Evolutionary conservation across 345 rosid species (phyloP), one percentile per base, ranked within the genome.

Genomic region (Eucalyptus urophylla): DNA sequence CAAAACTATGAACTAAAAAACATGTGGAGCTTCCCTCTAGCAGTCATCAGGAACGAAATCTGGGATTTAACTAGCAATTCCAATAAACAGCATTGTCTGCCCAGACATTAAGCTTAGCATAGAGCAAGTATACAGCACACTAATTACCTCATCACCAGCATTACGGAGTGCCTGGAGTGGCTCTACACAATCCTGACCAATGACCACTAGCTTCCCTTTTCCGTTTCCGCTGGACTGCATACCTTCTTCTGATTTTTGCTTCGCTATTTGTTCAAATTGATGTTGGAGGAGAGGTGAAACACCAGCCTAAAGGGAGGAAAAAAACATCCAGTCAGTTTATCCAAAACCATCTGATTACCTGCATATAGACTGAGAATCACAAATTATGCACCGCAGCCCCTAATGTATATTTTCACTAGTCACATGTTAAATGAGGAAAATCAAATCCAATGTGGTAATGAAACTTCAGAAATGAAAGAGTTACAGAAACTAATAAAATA

Each of bases 131-230:
- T 53, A 54, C 3, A 27, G 53, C 54, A 65, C n/a, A 50, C 86
- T 56, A 86, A 62, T 86, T 93, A 95, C 99, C 98, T 97, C 97
- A 53, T 90, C 94, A 86, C 95, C 94, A 90, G 92, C 94, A 90
- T 86, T 93, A 83, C 97, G 96, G 86, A 97, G 98, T 49, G 99
- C 99, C 95, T 95, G 94, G 72, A 98, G 98, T n/a, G 99, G 99
- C 92, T 98, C 99, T 53, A 97, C 88, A 88, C 96, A 94, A 91
- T 95, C 95, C 92, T 95, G 99, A 91, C 97, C 96, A 88, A 97
- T 95, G 89, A 98, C 95, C 83, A 96, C 93, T 91, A 96, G 89
- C 90, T 95, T 96, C 88, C 96, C 93, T 91, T 91, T 92, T 90
- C 94, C 93, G 53, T 91, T 92, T 83, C 92, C 93, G 87, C 91